Percentiles rank a stretch among this genome's conserved stretches.
Conservation (phyloP, 2,329 filamentous ascomycete species). For the Xylaria sp. region DNA sequence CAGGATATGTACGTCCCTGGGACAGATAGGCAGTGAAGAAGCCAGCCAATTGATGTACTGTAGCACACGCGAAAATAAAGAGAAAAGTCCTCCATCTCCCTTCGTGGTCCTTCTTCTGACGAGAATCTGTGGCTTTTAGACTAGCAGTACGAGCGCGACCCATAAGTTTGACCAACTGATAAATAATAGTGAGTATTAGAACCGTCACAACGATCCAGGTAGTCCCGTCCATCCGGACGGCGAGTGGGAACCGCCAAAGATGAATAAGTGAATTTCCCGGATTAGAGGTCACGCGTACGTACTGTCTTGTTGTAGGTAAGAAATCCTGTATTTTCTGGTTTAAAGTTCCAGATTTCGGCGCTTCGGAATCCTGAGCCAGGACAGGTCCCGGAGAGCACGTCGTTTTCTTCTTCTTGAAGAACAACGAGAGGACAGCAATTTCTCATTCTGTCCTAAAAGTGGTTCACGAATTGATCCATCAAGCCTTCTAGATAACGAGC, state of each 20-base stretch:
- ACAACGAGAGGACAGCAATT: background rate
- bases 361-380: background rate
- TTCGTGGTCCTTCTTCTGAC: background rate
- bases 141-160: background rate
- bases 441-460: background rate
- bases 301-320: background rate
- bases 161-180: background rate
- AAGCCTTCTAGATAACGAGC: background rate
- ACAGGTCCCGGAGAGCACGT: background rate
- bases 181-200: background rate
- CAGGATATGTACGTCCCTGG: background rate
- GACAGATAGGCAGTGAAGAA: conserved; percentile 1
- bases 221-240: background rate
- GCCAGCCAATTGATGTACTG: background rate
- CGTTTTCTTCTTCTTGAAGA: background rate
- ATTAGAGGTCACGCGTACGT: background rate
- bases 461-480: background rate
- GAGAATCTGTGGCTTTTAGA: background rate
- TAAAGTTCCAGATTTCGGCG: background rate
- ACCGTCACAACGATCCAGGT: background rate
- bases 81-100: background rate
- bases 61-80: conserved; percentile 3
- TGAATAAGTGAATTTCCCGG: background rate
- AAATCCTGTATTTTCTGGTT: background rate
- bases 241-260: background rate